These are phyloP conservation scores for Amanita polypyramis DNA, from an alignment of 768 basidiomycete genomes.

Conservation along the genomic window DNA sequence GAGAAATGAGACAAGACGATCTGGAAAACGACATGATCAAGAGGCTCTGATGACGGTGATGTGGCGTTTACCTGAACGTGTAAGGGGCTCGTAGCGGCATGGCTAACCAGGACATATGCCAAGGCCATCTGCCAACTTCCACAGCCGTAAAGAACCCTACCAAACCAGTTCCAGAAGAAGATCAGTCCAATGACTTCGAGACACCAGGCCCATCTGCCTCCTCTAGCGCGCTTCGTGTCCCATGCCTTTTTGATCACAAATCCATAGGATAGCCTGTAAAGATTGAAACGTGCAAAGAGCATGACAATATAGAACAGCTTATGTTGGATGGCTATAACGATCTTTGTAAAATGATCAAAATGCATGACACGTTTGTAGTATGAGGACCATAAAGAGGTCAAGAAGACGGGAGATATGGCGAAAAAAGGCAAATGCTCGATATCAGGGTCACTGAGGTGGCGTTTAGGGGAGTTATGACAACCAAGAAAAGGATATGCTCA, in stretches of 20 bases:
- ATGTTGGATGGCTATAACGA: constrained; percentile 74
- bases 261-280: constrained; percentile 79
- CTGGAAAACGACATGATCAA: constrained; percentile 21
- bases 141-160: constrained; percentile 54
- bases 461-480: constrained; percentile 6
- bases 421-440: constrained; percentile 90
- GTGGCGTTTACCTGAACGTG: constrained; percentile 73
- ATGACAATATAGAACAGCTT: constrained; percentile 89
- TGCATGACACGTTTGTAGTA: constrained; percentile 86
- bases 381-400: constrained; percentile 81
- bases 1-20: constrained; percentile 98
- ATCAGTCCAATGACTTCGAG: constrained; percentile 64
- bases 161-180: constrained; percentile 91
- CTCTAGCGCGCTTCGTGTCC: constrained; percentile 51
- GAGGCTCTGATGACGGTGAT: not conserved
- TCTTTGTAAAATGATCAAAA: constrained; percentile 59
- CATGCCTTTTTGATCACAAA: constrained; percentile 61
- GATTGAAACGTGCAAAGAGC: constrained; percentile 87
- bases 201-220: constrained; percentile 71
- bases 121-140: constrained; percentile 63
- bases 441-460: constrained; percentile 56
- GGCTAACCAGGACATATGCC: constrained; percentile 73
- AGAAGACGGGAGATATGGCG: constrained; percentile 83
- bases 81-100: constrained; percentile 79
- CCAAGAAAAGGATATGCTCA: constrained; percentile 17